Percentiles rank a stretch among this genome's conserved stretches.
Evolutionary conservation across 1,284 basidiomycete genomes (phyloP).

Genomic region (Malassezia pachydermatis): DNA sequence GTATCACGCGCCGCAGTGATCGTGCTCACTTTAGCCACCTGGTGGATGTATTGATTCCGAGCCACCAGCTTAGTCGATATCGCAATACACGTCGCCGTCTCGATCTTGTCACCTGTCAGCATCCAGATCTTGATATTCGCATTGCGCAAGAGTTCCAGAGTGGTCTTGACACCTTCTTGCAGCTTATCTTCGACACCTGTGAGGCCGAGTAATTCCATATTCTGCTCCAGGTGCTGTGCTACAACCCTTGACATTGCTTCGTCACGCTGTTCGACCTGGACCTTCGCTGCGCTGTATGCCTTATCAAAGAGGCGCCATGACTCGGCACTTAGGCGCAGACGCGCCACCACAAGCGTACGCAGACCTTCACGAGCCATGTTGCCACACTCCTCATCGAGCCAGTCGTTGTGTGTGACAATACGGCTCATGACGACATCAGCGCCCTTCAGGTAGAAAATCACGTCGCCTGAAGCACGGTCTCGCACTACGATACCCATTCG

Average conservation of each 20-base stretch:
- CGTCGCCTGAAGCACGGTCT: constrained; percentile 63
- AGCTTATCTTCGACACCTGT: constrained; percentile 98
- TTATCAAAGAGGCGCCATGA: constrained; percentile 66
- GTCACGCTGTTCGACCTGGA: constrained; percentile 58
- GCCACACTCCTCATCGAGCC: constrained; percentile 95
- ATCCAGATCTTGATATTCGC: constrained; percentile 99
- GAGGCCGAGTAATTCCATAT: constrained; percentile 80
- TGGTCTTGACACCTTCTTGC: constrained; percentile 90
- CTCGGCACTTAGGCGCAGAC: constrained; percentile 64
- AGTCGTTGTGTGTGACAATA: constrained; percentile 92
- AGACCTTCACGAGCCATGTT: constrained; percentile 98
- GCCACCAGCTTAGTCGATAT: constrained; percentile 93
- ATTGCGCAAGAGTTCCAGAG: constrained; percentile 82
- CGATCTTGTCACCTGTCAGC: constrained; percentile 98
- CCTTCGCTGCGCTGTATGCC: constrained; percentile 67
- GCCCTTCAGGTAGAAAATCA: constrained; percentile 88
- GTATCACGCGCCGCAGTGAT: constrained; percentile 72
- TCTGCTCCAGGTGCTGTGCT: constrained; percentile 67
- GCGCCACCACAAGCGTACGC: constrained; percentile 81
- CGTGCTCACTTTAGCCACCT: constrained; percentile 79
- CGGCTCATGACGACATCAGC: constrained; percentile 92
- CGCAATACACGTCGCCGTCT: constrained; percentile 96
- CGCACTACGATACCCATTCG: constrained; percentile 96
- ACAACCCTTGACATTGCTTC: constrained; percentile 70
- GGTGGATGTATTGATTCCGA: constrained; percentile 93